Evolutionary conservation across 441 rosid species (phyloP).

Genomic region (Corymbia citriodora): DNA sequence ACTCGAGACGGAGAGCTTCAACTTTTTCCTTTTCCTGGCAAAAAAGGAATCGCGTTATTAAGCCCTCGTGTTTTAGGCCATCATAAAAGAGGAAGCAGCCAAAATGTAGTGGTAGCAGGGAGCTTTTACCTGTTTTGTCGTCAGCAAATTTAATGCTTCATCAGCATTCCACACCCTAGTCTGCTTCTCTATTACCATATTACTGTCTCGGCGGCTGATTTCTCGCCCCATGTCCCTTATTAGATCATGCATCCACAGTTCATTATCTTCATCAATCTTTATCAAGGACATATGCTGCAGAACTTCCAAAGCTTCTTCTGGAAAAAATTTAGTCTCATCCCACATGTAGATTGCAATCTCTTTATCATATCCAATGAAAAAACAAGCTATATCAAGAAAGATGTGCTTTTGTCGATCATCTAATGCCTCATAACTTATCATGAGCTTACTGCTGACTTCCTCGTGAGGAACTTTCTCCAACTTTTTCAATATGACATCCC

Average conservation of each 20-base stretch:
- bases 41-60: not conserved
- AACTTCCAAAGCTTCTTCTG: not conserved
- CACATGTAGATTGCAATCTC: not conserved
- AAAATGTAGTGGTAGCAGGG: not conserved
- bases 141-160: rapidly evolving
- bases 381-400: not conserved
- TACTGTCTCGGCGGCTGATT: not conserved
- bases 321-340: not conserved
- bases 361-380: not conserved
- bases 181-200: not conserved
- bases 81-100: not conserved
- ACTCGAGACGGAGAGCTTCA: too few species aligned
- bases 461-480: not conserved
- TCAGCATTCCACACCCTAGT: not conserved
- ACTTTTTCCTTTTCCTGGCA: not conserved
- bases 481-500: not conserved
- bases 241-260: not conserved
- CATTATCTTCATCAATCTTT: rapidly evolving
- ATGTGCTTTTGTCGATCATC: not conserved
- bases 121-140: too few species aligned
- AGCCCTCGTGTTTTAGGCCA: rapidly evolving
- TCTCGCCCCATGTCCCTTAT: not conserved
- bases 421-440: not conserved
- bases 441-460: not conserved
- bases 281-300: not conserved